phyloP scores from a whole-genome alignment of 805 yeast genomes.

The Candida taoyuanica region DNA sequence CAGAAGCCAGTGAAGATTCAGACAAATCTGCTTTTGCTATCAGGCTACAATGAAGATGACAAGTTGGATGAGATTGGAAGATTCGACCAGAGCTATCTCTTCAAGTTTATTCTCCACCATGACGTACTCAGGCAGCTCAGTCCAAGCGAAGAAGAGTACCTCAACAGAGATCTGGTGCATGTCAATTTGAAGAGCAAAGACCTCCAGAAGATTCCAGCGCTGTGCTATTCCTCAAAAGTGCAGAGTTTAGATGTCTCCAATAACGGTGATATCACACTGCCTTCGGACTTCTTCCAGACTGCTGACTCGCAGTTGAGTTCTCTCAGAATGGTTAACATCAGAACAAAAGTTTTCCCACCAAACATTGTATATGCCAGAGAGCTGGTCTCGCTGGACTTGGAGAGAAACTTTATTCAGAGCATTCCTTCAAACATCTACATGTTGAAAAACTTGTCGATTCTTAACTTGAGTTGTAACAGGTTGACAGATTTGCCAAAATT shows the following conservation, averaged over 20 bases:
- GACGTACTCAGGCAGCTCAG: constrained; percentile 56
- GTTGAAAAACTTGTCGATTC: constrained; percentile 48
- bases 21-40: constrained; percentile 60
- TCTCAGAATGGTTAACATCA: constrained; percentile 65
- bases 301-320: constrained; percentile 65
- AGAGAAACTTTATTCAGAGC: constrained; percentile 68
- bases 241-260: constrained; percentile 77
- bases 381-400: constrained; percentile 64
- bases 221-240: constrained; percentile 77
- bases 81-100: constrained; percentile 76
- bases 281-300: constrained; percentile 78
- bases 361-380: constrained; percentile 67
- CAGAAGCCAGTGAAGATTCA: constrained; percentile 80
- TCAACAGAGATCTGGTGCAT: constrained; percentile 61
- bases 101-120: constrained; percentile 71
- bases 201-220: constrained; percentile 79
- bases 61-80: constrained; percentile 73
- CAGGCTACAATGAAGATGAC: constrained; percentile 80
- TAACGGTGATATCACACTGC: constrained; percentile 80
- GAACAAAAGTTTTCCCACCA: constrained; percentile 69
- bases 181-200: constrained; percentile 71
- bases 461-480: constrained; percentile 74
- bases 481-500: constrained; percentile 56
- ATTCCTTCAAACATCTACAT: constrained; percentile 54
- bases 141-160: constrained; percentile 64